Conservation (phyloP, 2,329 filamentous ascomycete species). For the Colletotrichum tamarilloi region DNA sequence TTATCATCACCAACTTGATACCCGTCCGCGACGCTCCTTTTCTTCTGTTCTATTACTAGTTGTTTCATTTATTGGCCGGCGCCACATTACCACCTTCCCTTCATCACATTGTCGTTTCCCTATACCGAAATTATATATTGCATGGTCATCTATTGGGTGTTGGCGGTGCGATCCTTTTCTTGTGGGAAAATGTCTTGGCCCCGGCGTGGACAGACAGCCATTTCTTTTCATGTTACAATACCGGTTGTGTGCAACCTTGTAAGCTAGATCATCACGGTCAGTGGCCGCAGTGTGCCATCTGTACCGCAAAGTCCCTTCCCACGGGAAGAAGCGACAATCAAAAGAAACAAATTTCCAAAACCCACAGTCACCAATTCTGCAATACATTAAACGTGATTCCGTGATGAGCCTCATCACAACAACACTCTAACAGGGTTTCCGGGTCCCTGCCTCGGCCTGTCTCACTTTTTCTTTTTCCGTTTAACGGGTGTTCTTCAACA, state of each 20-base stretch:
- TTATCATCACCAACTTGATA: slow-evolving; percentile 24
- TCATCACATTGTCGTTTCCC: slow-evolving; percentile 12
- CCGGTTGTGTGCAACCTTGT: neutral
- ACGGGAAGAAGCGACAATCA: neutral
- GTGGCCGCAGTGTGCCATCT: slow-evolving; percentile 9
- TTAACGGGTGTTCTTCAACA: neutral
- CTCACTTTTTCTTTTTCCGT: neutral
- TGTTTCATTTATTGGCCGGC: slow-evolving; percentile 1
- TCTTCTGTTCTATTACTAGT: slow-evolving; percentile 4
- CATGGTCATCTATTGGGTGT: slow-evolving; percentile 12
- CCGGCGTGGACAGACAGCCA: neutral
- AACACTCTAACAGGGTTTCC: neutral
- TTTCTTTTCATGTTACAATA: slow-evolving; percentile 23
- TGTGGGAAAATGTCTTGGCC: neutral
- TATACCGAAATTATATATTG: neutral
- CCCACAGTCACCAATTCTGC: neutral
- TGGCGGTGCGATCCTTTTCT: slow-evolving; percentile 11
- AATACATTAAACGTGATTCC: neutral
- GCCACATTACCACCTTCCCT: slow-evolving; percentile 8
- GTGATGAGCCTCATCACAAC: neutral
- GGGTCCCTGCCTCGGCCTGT: neutral
- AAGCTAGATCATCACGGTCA: slow-evolving; percentile 5
- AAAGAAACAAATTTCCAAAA: neutral
- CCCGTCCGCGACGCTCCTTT: slow-evolving; percentile 34
- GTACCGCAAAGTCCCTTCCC: neutral